Conservation (phyloP, 2,329 filamentous ascomycete genomes). For the Tolypocladium sp. region DNA sequence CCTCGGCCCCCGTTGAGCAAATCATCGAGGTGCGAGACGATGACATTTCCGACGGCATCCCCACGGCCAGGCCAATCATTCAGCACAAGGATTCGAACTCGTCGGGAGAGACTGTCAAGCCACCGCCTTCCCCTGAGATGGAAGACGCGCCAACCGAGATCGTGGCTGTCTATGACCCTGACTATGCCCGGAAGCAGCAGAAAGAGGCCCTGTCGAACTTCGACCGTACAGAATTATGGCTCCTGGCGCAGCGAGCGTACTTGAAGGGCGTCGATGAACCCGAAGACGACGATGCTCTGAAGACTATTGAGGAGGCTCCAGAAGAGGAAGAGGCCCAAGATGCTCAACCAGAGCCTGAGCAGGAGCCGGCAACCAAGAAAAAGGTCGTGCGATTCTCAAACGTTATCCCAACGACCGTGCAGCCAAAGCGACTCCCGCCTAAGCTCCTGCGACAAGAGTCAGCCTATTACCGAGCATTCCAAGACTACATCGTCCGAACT, state of each 20-base stretch:
- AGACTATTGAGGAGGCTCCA: slow-evolving; percentile 25
- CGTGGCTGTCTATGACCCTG: slow-evolving; percentile 62
- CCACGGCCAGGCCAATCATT: slow-evolving; percentile 50
- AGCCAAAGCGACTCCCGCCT: slow-evolving; percentile 41
- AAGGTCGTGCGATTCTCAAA: slow-evolving; percentile 72
- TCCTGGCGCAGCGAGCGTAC: slow-evolving; percentile 72
- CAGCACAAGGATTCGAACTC: slow-evolving; percentile 20
- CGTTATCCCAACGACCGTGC: slow-evolving; percentile 31
- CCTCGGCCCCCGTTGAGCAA: slow-evolving; percentile 51
- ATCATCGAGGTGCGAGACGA: slow-evolving; percentile 46
- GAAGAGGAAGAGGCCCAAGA: slow-evolving; percentile 20
- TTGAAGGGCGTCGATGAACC: slow-evolving; percentile 54
- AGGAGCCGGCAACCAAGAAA: slow-evolving; percentile 34
- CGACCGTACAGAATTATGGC: slow-evolving; percentile 80
- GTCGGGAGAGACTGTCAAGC: slow-evolving; percentile 19
- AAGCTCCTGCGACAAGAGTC: slow-evolving; percentile 53
- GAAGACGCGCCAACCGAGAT: slow-evolving; percentile 57
- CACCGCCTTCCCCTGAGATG: slow-evolving; percentile 31
- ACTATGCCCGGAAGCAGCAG: slow-evolving; percentile 66
- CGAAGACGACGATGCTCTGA: slow-evolving; percentile 24
- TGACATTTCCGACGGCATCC: slow-evolving; percentile 49
- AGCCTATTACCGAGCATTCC: slow-evolving; percentile 83
- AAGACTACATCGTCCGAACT: slow-evolving; percentile 59
- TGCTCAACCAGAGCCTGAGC: slow-evolving; percentile 15
- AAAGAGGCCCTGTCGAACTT: slow-evolving; percentile 63